Percentiles rank a stretch among this genome's conserved stretches.
These are phyloP conservation scores for Termitomyces sp. DNA, from an alignment of 768 basidiomycete species.

Conservation along the genomic window DNA sequence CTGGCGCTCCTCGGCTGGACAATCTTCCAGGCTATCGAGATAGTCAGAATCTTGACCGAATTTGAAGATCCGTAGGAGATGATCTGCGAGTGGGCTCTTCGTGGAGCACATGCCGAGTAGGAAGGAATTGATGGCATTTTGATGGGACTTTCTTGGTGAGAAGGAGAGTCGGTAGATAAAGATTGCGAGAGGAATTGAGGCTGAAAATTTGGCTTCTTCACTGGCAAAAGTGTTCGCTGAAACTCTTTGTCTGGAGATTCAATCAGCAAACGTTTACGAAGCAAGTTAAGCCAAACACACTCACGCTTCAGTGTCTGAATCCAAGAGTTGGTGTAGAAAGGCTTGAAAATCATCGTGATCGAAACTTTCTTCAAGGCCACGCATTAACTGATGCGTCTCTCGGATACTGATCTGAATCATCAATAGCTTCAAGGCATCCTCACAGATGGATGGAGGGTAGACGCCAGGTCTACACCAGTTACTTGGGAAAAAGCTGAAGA, in stretches of 20 bases:
- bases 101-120: slow-evolving; percentile 7
- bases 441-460: slow-evolving; percentile 8
- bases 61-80: slow-evolving; percentile 9
- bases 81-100: slow-evolving; percentile 7
- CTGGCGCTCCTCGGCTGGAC: slow-evolving; percentile 9
- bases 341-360: slow-evolving; percentile 6
- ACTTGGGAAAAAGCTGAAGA: neutral
- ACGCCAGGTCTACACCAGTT: neutral
- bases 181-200: slow-evolving; percentile 8
- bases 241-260: neutral
- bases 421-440: slow-evolving; percentile 7
- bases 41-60: slow-evolving; percentile 12
- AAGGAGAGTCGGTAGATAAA: slow-evolving; percentile 10
- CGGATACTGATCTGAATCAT: slow-evolving; percentile 11
- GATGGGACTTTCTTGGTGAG: slow-evolving; percentile 4
- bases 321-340: slow-evolving; percentile 7
- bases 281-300: neutral
- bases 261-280: neutral
- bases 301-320: slow-evolving; percentile 7
- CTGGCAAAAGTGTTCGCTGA: neutral
- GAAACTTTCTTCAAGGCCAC: slow-evolving; percentile 5
- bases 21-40: slow-evolving; percentile 4
- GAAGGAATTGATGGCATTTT: slow-evolving; percentile 6
- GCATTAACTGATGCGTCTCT: slow-evolving; percentile 10
- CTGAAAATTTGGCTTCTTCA: slow-evolving; percentile 4